phyloP scores from a whole-genome alignment of 441 rosid species.

The Caryocar brasiliense region DNA sequence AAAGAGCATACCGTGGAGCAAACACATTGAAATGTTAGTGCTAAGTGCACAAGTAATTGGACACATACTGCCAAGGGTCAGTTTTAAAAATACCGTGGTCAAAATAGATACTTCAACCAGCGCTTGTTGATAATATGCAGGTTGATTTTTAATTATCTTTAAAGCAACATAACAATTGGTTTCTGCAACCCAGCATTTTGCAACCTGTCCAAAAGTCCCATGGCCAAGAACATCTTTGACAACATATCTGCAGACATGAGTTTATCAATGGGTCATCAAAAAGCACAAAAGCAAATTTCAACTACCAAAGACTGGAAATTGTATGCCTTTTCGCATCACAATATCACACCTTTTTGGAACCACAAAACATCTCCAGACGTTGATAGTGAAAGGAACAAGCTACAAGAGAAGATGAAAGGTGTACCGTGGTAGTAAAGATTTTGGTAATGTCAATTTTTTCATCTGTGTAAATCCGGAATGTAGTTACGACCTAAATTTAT shows the following conservation, averaged over 20 bases:
- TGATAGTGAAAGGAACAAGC: no score
- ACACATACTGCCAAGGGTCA: constrained; percentile 9
- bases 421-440: no score
- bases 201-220: constrained; percentile 99
- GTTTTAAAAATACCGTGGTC: constrained; percentile 51
- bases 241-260: constrained; percentile 54
- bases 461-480: no score
- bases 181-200: constrained; percentile 89
- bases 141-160: constrained; percentile 94
- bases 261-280: neutral
- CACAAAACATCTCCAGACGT: no score
- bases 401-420: no score
- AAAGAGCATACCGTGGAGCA: constrained; percentile 18
- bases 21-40: constrained; percentile 12
- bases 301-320: no score
- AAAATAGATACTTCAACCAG: constrained; percentile 97
- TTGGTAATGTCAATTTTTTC: no score
- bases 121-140: constrained; percentile 98
- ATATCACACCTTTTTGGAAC: no score
- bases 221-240: constrained; percentile 99
- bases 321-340: no score
- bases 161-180: constrained; percentile 73
- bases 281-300: no score
- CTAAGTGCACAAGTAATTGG: constrained; percentile 2
- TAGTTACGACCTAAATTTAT: no score